A percentile compares a stretch with the other conserved stretches of the same genome.
Conservation (phyloP, 1,139 yeast species). For the Yamadazyma dushanensis region DNA sequence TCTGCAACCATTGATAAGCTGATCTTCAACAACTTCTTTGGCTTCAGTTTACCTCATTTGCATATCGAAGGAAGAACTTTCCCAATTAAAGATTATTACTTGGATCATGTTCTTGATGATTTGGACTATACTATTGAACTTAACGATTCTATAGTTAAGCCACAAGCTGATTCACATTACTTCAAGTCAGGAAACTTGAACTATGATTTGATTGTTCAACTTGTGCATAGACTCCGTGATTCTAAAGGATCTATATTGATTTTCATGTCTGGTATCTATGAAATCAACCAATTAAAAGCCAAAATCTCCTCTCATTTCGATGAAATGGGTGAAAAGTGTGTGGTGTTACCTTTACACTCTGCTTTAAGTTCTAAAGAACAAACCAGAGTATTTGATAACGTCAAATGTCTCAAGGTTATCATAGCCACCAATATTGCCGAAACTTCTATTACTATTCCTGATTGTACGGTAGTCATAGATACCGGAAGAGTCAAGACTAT, state of each 20-base stretch:
- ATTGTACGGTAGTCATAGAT: conserved; percentile 90
- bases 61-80: conserved; percentile 94
- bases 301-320: conserved; percentile 17
- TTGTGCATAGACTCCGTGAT: conserved; percentile 50
- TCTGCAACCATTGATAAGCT: conserved; percentile 87
- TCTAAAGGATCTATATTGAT: conserved; percentile 74
- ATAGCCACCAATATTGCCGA: conserved; percentile 89
- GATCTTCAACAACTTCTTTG: conserved; percentile 67
- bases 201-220: conserved; percentile 63
- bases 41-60: conserved; percentile 47
- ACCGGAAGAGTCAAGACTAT: conserved; percentile 82
- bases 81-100: conserved; percentile 76
- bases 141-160: conserved; percentile 45
- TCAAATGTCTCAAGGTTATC: conserved; percentile 72
- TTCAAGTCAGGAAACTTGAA: conserved; percentile 69
- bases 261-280: conserved; percentile 89
- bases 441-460: conserved; percentile 89
- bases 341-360: conserved; percentile 82
- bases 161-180: conserved; percentile 63
- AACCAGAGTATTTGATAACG: conserved; percentile 58
- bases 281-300: conserved; percentile 58
- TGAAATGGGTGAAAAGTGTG: conserved; percentile 17
- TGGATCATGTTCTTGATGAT: conserved; percentile 61
- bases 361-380: conserved; percentile 85
- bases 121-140: conserved; percentile 54